Conservation (phyloP, 345 rosid species). For the Hevea brasiliensis region DNA sequence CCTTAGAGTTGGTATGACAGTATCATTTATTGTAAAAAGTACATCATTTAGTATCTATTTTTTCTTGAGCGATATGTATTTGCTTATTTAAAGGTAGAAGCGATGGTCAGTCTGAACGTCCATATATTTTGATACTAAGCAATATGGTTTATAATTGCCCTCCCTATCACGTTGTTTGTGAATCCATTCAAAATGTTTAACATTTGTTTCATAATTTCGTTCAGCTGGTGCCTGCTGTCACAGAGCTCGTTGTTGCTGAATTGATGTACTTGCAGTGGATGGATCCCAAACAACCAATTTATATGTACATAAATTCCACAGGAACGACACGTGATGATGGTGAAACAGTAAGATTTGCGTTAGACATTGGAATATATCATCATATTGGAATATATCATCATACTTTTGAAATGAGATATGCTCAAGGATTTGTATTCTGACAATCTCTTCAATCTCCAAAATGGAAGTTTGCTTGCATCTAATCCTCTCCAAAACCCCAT, state of each 20-base stretch:
- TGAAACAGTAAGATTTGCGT: conserved; percentile 57
- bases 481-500: neutral
- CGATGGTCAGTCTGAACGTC: neutral
- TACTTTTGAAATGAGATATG: neutral
- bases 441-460: neutral
- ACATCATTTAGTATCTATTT: too few relatives aligned
- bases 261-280: conserved; percentile 80
- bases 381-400: neutral
- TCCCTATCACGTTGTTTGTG: neutral
- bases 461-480: neutral
- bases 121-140: neutral
- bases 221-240: conserved; percentile 86
- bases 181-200: conserved; percentile 14
- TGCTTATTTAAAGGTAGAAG: neutral
- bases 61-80: too few relatives aligned
- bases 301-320: conserved; percentile 77
- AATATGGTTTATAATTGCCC: neutral
- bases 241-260: conserved; percentile 76
- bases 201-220: conserved; percentile 13
- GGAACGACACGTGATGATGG: conserved; percentile 94
- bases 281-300: conserved; percentile 73
- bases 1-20: too few relatives aligned
- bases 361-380: neutral
- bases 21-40: too few relatives aligned
- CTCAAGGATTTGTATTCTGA: neutral